Percentiles rank a stretch among this genome's conserved stretches.
Conservation (phyloP, 139 green algal species). For the Gonium pectorale region DNA sequence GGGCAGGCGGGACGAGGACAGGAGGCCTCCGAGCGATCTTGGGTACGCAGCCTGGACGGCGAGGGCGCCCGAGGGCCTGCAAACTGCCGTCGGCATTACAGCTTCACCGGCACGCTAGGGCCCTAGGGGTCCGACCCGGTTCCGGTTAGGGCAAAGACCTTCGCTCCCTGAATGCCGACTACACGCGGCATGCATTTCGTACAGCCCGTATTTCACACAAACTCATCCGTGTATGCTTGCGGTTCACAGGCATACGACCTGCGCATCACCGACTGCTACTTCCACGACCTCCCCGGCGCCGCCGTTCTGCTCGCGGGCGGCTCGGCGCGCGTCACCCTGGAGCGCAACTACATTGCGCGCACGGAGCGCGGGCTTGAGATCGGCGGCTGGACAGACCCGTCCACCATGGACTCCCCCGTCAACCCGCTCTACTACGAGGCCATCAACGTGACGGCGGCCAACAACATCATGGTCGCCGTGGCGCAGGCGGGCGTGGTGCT, state of each 20-base stretch:
- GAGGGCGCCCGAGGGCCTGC: no score
- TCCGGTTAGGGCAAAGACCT: no score
- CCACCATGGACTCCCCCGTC: constrained; percentile 11
- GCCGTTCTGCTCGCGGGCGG: constrained; percentile 31
- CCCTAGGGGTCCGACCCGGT: no score
- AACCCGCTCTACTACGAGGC: constrained; percentile 35
- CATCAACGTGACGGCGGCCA: constrained; percentile 4
- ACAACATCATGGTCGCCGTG: constrained; percentile 29
- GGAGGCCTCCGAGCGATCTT: no score
- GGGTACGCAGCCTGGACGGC: no score
- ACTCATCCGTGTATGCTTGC: no score
- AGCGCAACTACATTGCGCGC: constrained; percentile 32
- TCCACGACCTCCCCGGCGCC: constrained; percentile 37
- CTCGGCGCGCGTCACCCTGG: not conserved
- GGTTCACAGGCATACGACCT: constrained; percentile 35
- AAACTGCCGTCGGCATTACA: no score
- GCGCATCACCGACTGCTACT: constrained; percentile 27
- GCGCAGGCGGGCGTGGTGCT: constrained; percentile 12
- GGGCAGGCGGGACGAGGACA: no score
- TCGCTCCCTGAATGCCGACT: no score
- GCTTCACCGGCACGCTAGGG: no score
- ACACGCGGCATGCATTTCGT: no score
- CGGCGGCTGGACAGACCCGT: constrained; percentile 6
- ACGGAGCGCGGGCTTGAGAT: constrained; percentile 1
- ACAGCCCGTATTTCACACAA: no score